Conservation (phyloP, 129 eudicot species). For the Helianthus tuberosus region DNA sequence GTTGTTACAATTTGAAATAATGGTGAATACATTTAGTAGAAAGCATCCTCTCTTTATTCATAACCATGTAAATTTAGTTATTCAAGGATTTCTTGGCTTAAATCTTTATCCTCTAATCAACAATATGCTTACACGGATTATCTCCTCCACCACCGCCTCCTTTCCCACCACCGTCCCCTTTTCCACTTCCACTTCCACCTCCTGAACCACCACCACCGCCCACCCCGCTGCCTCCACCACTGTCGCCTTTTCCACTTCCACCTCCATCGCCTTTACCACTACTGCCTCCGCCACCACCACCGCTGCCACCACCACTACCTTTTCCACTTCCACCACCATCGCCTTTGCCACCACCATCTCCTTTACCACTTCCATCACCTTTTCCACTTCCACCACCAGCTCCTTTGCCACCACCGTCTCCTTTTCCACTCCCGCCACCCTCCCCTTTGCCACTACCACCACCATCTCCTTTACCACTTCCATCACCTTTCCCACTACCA, state of each 20-base stretch:
- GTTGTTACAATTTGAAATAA: background rate
- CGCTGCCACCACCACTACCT: background rate
- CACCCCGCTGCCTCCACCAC: background rate
- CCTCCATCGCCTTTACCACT: background rate
- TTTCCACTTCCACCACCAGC: background rate
- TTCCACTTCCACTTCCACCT: background rate
- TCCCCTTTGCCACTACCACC: background rate
- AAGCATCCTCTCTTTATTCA: conserved; percentile 4
- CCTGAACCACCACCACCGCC: background rate
- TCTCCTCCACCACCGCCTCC: too few relatives aligned
- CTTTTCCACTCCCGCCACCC: background rate
- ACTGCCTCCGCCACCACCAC: background rate
- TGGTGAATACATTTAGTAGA: background rate
- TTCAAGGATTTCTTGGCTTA: conserved; percentile 1
- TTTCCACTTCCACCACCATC: background rate
- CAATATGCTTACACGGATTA: background rate
- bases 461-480: too few relatives aligned
- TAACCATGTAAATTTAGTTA: too few relatives aligned
- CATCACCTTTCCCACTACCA: background rate
- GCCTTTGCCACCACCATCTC: background rate
- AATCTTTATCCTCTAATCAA: background rate
- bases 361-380: background rate
- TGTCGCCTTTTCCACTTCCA: background rate
- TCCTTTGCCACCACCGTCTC: background rate
- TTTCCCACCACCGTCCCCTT: background rate